Conservation (phyloP, 305 asterid species). For the Caryopteris hybrid region DNA sequence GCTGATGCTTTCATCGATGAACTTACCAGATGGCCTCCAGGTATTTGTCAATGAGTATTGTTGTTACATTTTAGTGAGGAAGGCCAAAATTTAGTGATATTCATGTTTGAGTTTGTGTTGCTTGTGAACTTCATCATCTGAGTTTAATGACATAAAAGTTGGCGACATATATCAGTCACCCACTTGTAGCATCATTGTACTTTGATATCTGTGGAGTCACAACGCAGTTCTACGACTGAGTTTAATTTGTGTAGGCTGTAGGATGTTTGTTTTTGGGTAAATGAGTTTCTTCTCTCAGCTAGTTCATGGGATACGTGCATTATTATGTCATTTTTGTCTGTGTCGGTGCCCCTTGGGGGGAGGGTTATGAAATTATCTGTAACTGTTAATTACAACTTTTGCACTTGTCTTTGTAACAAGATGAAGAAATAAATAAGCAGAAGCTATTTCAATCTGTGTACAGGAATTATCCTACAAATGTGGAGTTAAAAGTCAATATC, state of each 20-base stretch:
- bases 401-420: no score
- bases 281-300: no score
- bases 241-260: not conserved
- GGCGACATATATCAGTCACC: not conserved
- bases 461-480: not conserved
- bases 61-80: not conserved
- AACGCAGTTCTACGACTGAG: not conserved
- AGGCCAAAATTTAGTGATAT: not conserved
- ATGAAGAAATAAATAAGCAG: no score
- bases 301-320: no score
- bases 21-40: constrained; percentile 97
- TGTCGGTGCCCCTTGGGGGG: not conserved
- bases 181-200: not conserved
- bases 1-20: constrained; percentile 94
- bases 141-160: not conserved
- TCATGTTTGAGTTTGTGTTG: not conserved
- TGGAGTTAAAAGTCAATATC: not conserved
- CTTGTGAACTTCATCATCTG: not conserved
- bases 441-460: not conserved
- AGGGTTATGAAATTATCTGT: not conserved
- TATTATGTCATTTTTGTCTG: no score
- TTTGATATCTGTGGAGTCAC: not conserved
- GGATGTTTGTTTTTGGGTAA: no score
- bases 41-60: constrained; percentile 26
- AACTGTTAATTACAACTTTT: not conserved